Base-by-base conservation (phyloP, 352 stramenopile species). In the Phytophthora uliginosa region DNA sequence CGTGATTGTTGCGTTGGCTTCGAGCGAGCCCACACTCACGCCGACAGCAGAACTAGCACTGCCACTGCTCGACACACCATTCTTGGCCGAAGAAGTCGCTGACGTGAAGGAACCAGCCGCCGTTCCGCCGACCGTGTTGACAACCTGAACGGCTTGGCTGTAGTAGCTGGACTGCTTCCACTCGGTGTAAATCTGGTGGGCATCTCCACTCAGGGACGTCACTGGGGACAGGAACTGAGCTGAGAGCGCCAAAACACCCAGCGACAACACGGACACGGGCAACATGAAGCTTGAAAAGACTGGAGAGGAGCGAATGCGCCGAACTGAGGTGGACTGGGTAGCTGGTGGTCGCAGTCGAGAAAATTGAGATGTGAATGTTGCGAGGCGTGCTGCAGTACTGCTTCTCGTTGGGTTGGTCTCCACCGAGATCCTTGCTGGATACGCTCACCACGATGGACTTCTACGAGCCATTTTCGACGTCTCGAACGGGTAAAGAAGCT, bases 131-230 rank as follows among this genome's bases (percentile, higher is more conserved):
- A 69, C 40, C 5, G 60, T 71, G 50, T 63, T 69, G 50, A 71
- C 67, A 71, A 83, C 69, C 52, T 81, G 57, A 24, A 65, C 58
- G 22, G 73, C 78, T 20, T 81, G 68, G 42, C 51, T 73, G 69
- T 83, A 85, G 72, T 83, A 77, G 15, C 55, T 69, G 20, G 75
- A 77, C 45, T 83, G 69, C 66, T 75, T 82, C 72, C 75, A 85
- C 55, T 82, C 72, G 42, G 58, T 58, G 50, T 76, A 81, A 34
- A 66, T 71, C 60, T 71, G 68, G 42, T 77, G 59, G 51, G 69
- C 50, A 55, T 71, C 22, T 59, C 24, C 63, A 13, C 47, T 61
- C 24, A 68, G 9, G 13, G 48, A 26, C 18, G 24, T 38, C 38
- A 55, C 63, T 8, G 53, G 61, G 10, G 56, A 60, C n/a, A 70